phyloP scores from a whole-genome alignment of 2,329 filamentous ascomycete genomes.

The Penicillium sp. region DNA sequence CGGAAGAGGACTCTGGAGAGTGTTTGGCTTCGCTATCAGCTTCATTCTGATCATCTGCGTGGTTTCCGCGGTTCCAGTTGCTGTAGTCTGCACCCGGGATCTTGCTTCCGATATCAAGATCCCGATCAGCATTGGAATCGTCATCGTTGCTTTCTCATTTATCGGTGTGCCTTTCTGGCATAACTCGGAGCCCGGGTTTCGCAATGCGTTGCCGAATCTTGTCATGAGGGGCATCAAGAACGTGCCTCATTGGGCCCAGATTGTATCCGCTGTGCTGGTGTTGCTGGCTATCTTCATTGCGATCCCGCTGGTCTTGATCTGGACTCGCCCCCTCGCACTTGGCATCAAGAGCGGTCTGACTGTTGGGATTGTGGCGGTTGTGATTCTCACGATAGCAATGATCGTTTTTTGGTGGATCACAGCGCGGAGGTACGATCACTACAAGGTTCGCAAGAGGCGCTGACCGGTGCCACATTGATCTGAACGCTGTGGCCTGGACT shows the following conservation, averaged over 20 bases:
- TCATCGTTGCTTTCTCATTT: not conserved
- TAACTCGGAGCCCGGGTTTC: not conserved
- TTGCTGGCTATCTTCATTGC: not conserved
- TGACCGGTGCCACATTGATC: too few species aligned
- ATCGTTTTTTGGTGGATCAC: too few species aligned
- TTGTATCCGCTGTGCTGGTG: not conserved
- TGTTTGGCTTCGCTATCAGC: constrained; percentile 2
- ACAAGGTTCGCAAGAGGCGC: too few species aligned
- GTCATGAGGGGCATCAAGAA: not conserved
- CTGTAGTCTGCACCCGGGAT: not conserved
- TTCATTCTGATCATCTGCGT: not conserved
- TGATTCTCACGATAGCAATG: not conserved
- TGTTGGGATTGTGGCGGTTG: not conserved
- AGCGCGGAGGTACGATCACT: too few species aligned
- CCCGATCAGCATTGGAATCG: constrained; percentile 1
- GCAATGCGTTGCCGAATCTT: not conserved
- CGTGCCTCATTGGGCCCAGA: not conserved
- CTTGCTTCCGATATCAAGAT: not conserved
- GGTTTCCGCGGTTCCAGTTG: not conserved
- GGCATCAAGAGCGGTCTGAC: constrained; percentile 5
- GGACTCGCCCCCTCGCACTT: constrained; percentile 1
- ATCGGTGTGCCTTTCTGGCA: not conserved
- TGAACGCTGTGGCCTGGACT: too few species aligned
- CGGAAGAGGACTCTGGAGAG: not conserved
- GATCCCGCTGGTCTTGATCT: constrained; percentile 3